Conservation (phyloP, 176 grass and related monocot genomes). For the Carex scoparia region DNA sequence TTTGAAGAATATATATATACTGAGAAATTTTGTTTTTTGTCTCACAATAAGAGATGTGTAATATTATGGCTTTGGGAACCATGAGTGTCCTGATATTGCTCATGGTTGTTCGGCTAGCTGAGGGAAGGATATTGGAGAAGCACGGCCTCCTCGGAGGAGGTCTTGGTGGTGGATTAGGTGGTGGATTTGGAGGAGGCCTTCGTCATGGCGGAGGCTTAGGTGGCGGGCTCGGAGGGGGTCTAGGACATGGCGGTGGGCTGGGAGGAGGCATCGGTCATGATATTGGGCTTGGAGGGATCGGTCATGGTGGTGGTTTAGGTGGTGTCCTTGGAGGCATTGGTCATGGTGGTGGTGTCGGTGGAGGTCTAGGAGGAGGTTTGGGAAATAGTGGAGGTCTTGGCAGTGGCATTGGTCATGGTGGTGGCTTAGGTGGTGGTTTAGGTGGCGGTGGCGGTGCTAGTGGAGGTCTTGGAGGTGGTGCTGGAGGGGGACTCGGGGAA, state of each 20-base stretch:
- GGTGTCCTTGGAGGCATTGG: neutral
- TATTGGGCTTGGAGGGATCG: neutral
- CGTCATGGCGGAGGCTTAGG: slow-evolving; percentile 23
- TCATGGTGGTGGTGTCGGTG: neutral
- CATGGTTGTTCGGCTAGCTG: neutral
- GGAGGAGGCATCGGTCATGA: neutral
- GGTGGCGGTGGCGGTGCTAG: slow-evolving; percentile 16
- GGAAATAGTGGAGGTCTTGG: neutral
- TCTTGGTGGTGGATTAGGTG: slow-evolving; percentile 18
- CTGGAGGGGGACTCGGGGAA: slow-evolving; percentile 12
- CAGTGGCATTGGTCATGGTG: slow-evolving; percentile 14
- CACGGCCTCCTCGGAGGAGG: neutral
- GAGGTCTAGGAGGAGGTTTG: slow-evolving; percentile 18
- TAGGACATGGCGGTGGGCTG: neutral
- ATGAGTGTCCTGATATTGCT: neutral
- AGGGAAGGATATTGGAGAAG: neutral
- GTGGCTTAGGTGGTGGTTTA: slow-evolving; percentile 13
- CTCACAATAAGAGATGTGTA: neutral
- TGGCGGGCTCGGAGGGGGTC: slow-evolving; percentile 16
- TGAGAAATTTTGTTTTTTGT: neutral
- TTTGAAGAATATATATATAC: neutral
- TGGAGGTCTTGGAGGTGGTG: slow-evolving; percentile 14
- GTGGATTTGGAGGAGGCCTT: slow-evolving; percentile 12
- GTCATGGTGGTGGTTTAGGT: neutral
- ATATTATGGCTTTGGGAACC: neutral